These are phyloP conservation scores for Zopfochytrium polystomum DNA, from an alignment of 371 early-diverging fungal species.

Conservation along the genomic window DNA sequence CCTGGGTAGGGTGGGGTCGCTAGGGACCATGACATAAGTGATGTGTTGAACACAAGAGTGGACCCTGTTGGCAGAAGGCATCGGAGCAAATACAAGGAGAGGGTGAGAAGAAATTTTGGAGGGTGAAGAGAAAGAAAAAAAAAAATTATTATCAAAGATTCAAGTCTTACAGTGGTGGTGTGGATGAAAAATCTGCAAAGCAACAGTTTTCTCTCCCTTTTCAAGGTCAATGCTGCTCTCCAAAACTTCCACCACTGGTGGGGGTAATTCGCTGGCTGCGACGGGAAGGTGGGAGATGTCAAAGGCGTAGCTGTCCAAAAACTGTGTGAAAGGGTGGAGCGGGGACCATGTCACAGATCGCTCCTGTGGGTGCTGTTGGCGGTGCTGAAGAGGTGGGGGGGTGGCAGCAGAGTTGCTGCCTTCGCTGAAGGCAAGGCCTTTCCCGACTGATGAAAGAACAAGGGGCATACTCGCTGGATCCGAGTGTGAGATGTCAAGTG, in stretches of 20 bases:
- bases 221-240: slow-evolving; percentile 51
- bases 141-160: too few relatives aligned
- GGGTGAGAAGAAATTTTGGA: not conserved
- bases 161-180: slow-evolving; percentile 59
- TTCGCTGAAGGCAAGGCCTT: slow-evolving; percentile 48
- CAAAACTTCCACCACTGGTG: slow-evolving; percentile 29
- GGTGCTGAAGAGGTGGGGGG: too few relatives aligned
- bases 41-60: slow-evolving; percentile 61
- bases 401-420: too few relatives aligned
- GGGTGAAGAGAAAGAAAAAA: not conserved
- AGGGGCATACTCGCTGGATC: slow-evolving; percentile 52
- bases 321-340: slow-evolving; percentile 70
- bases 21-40: slow-evolving; percentile 63
- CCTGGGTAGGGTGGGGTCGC: slow-evolving; percentile 44
- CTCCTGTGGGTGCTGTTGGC: slow-evolving; percentile 33
- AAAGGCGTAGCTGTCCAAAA: slow-evolving; percentile 61
- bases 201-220: slow-evolving; percentile 53
- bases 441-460: slow-evolving; percentile 50
- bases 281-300: too few relatives aligned
- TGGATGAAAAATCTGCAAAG: slow-evolving; percentile 54
- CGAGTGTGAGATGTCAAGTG: slow-evolving; percentile 58
- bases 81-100: not conserved
- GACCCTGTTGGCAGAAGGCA: slow-evolving; percentile 25
- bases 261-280: slow-evolving; percentile 46
- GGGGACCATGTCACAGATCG: slow-evolving; percentile 57